Conservation (phyloP, 2,329 filamentous ascomycete species). For the Beauveria rudraprayagi region DNA sequence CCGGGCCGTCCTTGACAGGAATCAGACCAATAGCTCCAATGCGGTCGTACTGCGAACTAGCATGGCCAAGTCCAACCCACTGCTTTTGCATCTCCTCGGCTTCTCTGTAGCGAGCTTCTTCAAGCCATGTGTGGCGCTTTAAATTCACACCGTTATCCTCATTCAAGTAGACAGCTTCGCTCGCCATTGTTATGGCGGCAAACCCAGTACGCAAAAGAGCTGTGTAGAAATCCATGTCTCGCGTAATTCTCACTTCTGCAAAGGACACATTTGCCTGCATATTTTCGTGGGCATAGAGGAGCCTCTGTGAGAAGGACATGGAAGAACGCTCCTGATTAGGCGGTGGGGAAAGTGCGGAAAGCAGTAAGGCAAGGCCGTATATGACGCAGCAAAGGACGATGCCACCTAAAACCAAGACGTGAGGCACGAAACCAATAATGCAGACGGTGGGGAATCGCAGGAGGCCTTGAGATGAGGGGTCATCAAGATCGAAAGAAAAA, state of each 20-base stretch:
- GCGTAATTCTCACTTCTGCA: constrained; percentile 68
- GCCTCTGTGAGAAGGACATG: constrained; percentile 48
- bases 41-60: constrained; percentile 42
- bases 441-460: constrained; percentile 89
- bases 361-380: constrained; percentile 65
- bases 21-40: constrained; percentile 48
- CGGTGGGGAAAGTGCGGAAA: constrained; percentile 51
- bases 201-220: constrained; percentile 82
- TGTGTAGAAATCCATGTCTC: constrained; percentile 94
- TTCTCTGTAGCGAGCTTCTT: constrained; percentile 76
- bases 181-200: constrained; percentile 81
- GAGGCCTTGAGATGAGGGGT: constrained; percentile 55
- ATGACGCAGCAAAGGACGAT: constrained; percentile 70
- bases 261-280: constrained; percentile 88
- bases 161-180: constrained; percentile 91
- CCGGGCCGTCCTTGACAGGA: constrained; percentile 41
- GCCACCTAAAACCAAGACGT: constrained; percentile 76
- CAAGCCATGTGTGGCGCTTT: constrained; percentile 77
- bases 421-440: constrained; percentile 89
- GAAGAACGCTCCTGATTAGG: constrained; percentile 19
- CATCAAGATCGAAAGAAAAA: constrained; percentile 51
- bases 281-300: constrained; percentile 69
- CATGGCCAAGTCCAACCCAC: constrained; percentile 38
- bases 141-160: constrained; percentile 73
- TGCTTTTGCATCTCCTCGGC: constrained; percentile 54